Conservation (phyloP, 306 rosid genomes). For the Neltuma alba region DNA sequence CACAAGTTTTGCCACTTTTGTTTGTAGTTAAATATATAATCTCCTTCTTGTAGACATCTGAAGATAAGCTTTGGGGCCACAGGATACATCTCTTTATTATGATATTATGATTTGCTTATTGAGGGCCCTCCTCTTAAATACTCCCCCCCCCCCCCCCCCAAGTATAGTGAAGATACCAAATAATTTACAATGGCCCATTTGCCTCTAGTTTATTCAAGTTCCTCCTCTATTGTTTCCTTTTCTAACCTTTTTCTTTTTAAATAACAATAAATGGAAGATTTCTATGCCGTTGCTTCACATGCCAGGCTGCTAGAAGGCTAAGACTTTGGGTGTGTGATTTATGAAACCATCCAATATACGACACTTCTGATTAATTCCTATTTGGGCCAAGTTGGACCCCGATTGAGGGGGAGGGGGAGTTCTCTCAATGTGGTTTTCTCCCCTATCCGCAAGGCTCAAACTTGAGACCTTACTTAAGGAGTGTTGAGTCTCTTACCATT, state of each 20-base stretch:
- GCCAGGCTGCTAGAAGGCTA: neutral
- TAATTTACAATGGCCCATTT: neutral
- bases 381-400: neutral
- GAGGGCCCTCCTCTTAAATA: neutral
- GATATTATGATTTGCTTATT: constrained; percentile 6
- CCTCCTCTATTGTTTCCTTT: neutral
- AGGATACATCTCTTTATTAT: neutral
- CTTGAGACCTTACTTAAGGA: neutral
- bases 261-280: neutral
- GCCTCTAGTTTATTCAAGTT: neutral
- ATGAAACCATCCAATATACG: neutral
- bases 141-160: neutral
- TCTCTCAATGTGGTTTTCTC: neutral
- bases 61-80: neutral
- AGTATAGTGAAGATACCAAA: neutral
- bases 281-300: neutral
- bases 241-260: neutral
- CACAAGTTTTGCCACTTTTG: constrained; percentile 4
- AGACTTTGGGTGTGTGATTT: neutral
- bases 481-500: neutral
- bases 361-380: neutral
- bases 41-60: neutral
- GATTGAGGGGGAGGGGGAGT: neutral
- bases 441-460: neutral
- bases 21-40: neutral